Conservation (phyloP, 768 basidiomycete genomes). For the Mycena epipterygia region DNA sequence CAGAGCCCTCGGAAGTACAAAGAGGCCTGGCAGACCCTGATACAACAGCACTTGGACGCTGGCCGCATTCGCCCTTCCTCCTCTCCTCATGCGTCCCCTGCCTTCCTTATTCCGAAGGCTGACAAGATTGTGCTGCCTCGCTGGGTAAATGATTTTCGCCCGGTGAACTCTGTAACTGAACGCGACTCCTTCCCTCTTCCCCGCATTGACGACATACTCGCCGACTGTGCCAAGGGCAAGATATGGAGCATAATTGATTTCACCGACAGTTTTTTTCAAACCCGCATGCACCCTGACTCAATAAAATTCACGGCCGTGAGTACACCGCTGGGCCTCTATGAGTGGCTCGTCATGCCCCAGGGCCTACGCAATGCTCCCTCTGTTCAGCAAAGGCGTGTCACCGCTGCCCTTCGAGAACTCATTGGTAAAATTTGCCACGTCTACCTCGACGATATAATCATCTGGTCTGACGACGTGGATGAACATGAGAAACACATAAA, state of each 20-base stretch:
- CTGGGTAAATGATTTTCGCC: conserved; percentile 52
- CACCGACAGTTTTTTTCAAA: conserved; percentile 57
- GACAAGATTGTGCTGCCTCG: conserved; percentile 44
- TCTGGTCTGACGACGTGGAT: conserved; percentile 48
- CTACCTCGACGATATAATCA: conserved; percentile 54
- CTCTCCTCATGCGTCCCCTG: conserved; percentile 47
- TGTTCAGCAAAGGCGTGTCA: too few species aligned
- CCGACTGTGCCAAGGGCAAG: too few species aligned
- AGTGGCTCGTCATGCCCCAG: too few species aligned
- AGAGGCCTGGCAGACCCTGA: conserved; percentile 47
- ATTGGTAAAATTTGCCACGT: too few species aligned
- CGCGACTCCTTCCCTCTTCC: conserved; percentile 48
- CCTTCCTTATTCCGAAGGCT: conserved; percentile 54
- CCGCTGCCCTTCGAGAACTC: too few species aligned
- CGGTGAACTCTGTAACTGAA: conserved; percentile 48
- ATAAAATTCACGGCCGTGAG: conserved; percentile 48
- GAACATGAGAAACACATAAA: too few species aligned
- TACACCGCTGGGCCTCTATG: too few species aligned
- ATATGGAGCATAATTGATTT: conserved; percentile 53
- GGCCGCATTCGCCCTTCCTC: conserved; percentile 47
- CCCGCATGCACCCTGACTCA: conserved; percentile 42
- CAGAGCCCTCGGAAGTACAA: conserved; percentile 49
- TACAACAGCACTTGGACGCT: conserved; percentile 50
- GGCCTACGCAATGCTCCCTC: too few species aligned
- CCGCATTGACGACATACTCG: conserved; percentile 46